Percentiles rank a stretch among this genome's conserved stretches.
These are phyloP conservation scores for Scheffersomyces ergatensis DNA, from an alignment of 805 yeast species.

Conservation along the genomic window DNA sequence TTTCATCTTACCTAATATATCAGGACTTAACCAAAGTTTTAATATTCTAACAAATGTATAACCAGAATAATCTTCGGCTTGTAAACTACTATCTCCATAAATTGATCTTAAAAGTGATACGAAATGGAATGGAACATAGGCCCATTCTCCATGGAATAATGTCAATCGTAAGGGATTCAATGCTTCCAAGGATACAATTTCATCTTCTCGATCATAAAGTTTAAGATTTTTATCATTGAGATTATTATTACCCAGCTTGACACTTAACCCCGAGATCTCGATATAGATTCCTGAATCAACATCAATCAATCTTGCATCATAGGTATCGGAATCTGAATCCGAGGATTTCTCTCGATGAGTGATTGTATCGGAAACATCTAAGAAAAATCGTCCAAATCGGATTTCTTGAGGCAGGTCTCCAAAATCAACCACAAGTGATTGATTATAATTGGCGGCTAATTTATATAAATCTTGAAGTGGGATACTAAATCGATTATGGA, in stretches of 20 bases:
- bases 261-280: conserved; percentile 31
- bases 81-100: conserved; percentile 22
- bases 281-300: conserved; percentile 43
- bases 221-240: conserved; percentile 12
- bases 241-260: conserved; percentile 26
- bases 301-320: conserved; percentile 56
- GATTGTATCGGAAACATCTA: conserved; percentile 30
- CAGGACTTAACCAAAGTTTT: neutral
- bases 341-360: conserved; percentile 20
- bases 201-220: conserved; percentile 34
- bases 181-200: conserved; percentile 28
- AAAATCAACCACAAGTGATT: conserved; percentile 38
- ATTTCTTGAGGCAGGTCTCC: conserved; percentile 18
- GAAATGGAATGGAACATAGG: conserved; percentile 31
- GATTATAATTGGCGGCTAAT: conserved; percentile 41
- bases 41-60: neutral
- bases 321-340: conserved; percentile 45
- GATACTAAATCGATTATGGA: conserved; percentile 54
- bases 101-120: conserved; percentile 25
- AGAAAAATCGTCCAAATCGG: conserved; percentile 27
- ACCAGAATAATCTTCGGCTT: neutral
- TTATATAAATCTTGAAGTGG: conserved; percentile 42
- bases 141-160: conserved; percentile 31
- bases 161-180: conserved; percentile 30
- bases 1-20: no score